Base-by-base conservation (phyloP, 2,329 filamentous ascomycete genomes). In the Botryotinia globosa region DNA sequence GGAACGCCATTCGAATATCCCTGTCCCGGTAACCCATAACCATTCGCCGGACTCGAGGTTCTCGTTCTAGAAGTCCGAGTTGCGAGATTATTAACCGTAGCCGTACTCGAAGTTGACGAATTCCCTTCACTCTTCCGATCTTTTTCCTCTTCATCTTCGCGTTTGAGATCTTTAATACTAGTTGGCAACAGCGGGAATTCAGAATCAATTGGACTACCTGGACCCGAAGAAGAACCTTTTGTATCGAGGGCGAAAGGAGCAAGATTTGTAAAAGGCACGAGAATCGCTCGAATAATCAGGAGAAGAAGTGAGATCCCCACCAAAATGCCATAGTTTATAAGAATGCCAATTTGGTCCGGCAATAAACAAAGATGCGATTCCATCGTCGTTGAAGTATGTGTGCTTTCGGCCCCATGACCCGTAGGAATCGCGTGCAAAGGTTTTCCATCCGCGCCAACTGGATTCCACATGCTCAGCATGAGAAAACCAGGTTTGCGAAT, bases 351-450 rank as follows among this genome's bases (percentile, higher is more conserved):
- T 81, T 98, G 94, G 81, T 95, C 94, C 0, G 96, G 96, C 14
- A 98, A 86, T 2, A 99, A 87, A 80, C 96, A 99, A 3, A 98
- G 87, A 76, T 97, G 93, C 0, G 93, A 96, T 82, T 98, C 93
- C 5, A 97, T 83, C 0, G 95, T 98, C 6, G 81, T 81, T 72
- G 82, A 80, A 1, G 83, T 81, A 10, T 82, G 79, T 9, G 83
- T 81, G 0, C 42, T 39, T 6, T 82, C 81, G 16, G 77, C 73
- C 6, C 79, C 75, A 74, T 80, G 71, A 66, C 79, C 78, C 25
- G 79, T 74, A 29, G 71, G 74, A 64, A 73, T 72, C 10, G 74
- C 77, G 32, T 77, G 75, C 0, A 88, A 76, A 1, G 87, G 83
- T 32, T 84, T 83, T 68, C 85, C 89, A 64, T 83, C 81, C 69